Evolutionary conservation across 164 flowering plant species (phyloP).

Genomic region (Akebia trifoliata): DNA sequence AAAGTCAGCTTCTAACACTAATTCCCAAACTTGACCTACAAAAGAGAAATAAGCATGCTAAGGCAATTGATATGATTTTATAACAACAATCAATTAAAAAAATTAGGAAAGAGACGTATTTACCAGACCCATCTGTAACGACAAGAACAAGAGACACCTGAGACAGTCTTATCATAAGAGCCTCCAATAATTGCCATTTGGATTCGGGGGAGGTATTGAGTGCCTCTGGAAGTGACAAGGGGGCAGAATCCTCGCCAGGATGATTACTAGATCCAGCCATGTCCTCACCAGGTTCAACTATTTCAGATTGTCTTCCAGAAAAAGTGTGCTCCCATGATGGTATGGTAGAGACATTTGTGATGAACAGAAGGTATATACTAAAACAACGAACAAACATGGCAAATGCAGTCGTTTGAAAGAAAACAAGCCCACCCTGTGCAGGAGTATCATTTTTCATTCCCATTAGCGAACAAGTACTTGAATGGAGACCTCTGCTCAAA

Average conservation of each 20-base stretch:
- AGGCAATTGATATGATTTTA: neutral
- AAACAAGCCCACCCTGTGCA: conserved; percentile 71
- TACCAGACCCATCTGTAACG: conserved; percentile 57
- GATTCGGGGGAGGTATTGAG: conserved; percentile 10
- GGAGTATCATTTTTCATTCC: conserved; percentile 17
- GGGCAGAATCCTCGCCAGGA: conserved; percentile 12
- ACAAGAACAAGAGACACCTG: conserved; percentile 47
- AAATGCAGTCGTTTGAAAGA: conserved; percentile 57
- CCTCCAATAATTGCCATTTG: conserved; percentile 30
- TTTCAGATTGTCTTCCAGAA: conserved; percentile 18
- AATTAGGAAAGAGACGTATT: conserved; percentile 4
- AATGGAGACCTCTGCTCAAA: conserved; percentile 1
- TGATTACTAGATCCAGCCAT: conserved; percentile 13
- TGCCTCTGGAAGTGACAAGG: conserved; percentile 8
- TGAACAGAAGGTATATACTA: conserved; percentile 30
- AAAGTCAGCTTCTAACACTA: conserved; percentile 46
- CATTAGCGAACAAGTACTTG: conserved; percentile 12
- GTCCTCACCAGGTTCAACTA: conserved; percentile 19
- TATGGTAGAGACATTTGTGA: conserved; percentile 22
- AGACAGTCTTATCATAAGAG: conserved; percentile 36
- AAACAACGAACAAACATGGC: conserved; percentile 32
- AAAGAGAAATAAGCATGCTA: conserved; percentile 7
- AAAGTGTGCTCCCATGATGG: conserved; percentile 13
- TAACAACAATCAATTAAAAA: conserved; percentile 1
- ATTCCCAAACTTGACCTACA: conserved; percentile 61